Base-by-base conservation (phyloP, 208 protist genomes). In the Crithidia brevicula region DNA sequence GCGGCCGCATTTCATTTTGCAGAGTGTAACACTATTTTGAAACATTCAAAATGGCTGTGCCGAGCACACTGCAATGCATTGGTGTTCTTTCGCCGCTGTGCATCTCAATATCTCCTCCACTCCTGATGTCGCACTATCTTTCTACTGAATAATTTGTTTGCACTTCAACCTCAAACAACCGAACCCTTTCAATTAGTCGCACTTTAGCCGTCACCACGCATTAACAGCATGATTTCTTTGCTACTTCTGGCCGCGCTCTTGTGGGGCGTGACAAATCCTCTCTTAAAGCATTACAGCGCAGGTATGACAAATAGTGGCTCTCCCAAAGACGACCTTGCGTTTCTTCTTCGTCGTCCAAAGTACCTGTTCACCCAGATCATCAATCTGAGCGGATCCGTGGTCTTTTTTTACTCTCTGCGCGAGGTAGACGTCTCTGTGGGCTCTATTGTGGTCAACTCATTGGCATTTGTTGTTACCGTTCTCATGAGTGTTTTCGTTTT, bases 191-290 rank as follows among this genome's bases (percentile, higher is more conserved):
- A 31, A 30, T 31, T 40, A 27, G 3, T 5, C 7, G 6, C 23
- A 13, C 11, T 22, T 54, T 10, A 58, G 42, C 2, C 22, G 9
- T 53, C 28, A n/a, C 49, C 28, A 2, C 72, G 20, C 9, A 53
- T 30, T 28, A 42, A 30, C 30, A n/a, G 1, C 16, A 95, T 93
- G 87, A 58, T 90, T 30, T 25, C 79, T 36, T 56, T 96, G 49
- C 58, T 96, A 38, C 47, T 92, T 0, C 23, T 96, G 8, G 86
- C 88, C 43, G 91, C 86, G 3, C 42, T 94, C 15, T 67, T 96
- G 16, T 96, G 91, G 91, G 91, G 91, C 1, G 74, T 83, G 9
- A 96, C 91, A 10, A 94, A 96, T 43, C 91, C 91, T 27, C 54
- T 96, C 27, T 64, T 96, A 25, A 96, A 96, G 52, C 82, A 62